Evolutionary conservation across 139 green algal genomes (phyloP).

Genomic region (Tetraselmis striata): DNA sequence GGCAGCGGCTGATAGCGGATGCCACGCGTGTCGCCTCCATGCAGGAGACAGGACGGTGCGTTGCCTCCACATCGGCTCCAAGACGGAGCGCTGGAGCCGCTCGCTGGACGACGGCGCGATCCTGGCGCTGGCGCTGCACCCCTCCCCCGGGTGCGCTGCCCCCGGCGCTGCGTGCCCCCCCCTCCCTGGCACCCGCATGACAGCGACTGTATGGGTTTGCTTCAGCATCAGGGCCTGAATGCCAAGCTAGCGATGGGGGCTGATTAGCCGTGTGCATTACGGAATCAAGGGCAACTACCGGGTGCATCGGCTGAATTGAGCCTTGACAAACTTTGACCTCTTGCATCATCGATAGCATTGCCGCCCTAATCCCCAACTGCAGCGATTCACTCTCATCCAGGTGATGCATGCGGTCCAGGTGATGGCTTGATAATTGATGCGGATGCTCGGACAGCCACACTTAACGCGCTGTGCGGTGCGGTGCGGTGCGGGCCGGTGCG

Average conservation of each 20-base stretch:
- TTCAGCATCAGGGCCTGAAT: no score
- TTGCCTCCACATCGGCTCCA: background rate
- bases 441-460: conserved; percentile 4
- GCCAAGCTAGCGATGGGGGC: no score
- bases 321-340: no score
- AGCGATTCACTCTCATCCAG: no score
- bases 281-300: no score
- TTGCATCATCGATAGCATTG: no score
- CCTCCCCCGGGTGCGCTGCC: background rate
- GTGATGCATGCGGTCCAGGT: background rate
- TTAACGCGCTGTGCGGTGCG: background rate
- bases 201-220: no score
- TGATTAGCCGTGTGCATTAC: no score
- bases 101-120: background rate
- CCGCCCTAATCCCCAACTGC: no score
- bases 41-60: conserved; percentile 14
- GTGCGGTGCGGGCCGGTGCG: no score
- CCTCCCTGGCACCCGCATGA: background rate
- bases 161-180: no score
- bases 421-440: conserved; percentile 40
- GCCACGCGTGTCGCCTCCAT: background rate
- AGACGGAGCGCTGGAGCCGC: conserved; percentile 1
- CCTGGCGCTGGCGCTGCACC: background rate
- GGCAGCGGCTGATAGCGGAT: background rate
- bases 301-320: no score